Conservation (phyloP, 768 basidiomycete genomes). For the Leccinum rimulosum region DNA sequence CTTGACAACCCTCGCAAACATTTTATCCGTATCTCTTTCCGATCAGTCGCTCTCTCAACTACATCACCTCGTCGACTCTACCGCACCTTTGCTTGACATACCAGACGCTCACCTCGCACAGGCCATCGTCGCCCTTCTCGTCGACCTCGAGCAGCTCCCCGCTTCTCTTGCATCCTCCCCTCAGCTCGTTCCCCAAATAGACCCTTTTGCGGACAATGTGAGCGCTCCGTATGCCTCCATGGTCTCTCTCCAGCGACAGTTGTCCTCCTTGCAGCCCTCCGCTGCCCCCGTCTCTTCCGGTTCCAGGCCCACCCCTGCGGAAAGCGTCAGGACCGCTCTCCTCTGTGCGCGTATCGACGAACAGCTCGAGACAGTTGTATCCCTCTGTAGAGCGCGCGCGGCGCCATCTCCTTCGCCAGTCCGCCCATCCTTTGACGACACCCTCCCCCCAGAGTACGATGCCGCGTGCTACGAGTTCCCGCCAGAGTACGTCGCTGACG, state of each 20-base stretch:
- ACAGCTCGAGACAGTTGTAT: constrained; percentile 65
- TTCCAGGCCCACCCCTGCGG: constrained; percentile 37
- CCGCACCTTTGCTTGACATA: constrained; percentile 42
- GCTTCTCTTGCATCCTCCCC: constrained; percentile 17
- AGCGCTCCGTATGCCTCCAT: constrained; percentile 45
- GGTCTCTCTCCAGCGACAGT: constrained; percentile 61
- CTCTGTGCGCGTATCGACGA: constrained; percentile 76
- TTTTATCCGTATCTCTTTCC: constrained; percentile 43
- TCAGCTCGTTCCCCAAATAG: constrained; percentile 10
- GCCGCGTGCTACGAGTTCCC: constrained; percentile 24
- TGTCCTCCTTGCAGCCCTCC: constrained; percentile 60
- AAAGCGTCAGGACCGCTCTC: constrained; percentile 57
- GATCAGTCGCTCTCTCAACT: constrained; percentile 49
- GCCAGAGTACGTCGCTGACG: constrained; percentile 24
- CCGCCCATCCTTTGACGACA: constrained; percentile 29
- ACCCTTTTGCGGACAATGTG: constrained; percentile 4
- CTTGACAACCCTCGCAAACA: constrained; percentile 67
- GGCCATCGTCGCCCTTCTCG: constrained; percentile 65
- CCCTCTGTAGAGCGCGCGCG: constrained; percentile 63
- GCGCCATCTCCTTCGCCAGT: constrained; percentile 13
- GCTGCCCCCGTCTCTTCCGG: constrained; percentile 5
- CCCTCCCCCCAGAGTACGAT: constrained; percentile 59
- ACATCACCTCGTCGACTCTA: constrained; percentile 46
- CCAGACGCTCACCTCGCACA: constrained; percentile 63
- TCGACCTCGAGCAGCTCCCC: constrained; percentile 66